Percentiles rank a stretch among this genome's conserved stretches.
Evolutionary conservation across 176 grass and related monocot species (phyloP).

Genomic region (Oryza longistaminata): DNA sequence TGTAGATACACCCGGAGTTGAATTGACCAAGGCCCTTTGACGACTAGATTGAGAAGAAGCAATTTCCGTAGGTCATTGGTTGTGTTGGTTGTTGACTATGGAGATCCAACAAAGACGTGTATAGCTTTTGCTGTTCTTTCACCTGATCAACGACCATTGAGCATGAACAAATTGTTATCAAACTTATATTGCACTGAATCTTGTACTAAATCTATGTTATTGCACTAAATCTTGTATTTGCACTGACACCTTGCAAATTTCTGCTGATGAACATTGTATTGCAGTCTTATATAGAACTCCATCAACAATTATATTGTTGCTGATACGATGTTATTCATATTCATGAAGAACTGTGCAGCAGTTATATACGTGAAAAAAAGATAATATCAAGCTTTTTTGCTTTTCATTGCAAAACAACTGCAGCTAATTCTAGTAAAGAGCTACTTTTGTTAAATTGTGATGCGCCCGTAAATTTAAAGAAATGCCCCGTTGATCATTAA

Average conservation of each 20-base stretch:
- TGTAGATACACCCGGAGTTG: not conserved
- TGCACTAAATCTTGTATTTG: not conserved
- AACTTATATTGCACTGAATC: not conserved
- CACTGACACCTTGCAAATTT: not conserved
- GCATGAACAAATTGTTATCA: not conserved
- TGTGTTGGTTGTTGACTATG: constrained; percentile 1
- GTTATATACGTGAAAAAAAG: too few species aligned
- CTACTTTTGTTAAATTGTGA: not conserved
- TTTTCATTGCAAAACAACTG: not conserved
- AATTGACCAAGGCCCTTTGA: not conserved
- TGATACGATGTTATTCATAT: not conserved
- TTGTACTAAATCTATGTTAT: not conserved
- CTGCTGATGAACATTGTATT: not conserved
- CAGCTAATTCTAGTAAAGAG: not conserved
- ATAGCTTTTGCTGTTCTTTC: constrained; percentile 38
- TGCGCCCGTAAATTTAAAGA: not conserved
- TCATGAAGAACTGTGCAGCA: too few species aligned
- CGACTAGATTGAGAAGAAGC: not conserved
- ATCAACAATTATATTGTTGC: not conserved
- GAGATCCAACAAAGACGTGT: not conserved
- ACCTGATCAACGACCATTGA: constrained; percentile 1
- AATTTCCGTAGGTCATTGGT: not conserved
- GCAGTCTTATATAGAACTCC: not conserved
- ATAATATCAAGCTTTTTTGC: not conserved
- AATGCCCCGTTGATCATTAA: not conserved